Percentiles rank a stretch among this genome's conserved stretches.
Evolutionary conservation across 768 basidiomycete genomes (phyloP).

Genomic region (Boletus barrowsii): DNA sequence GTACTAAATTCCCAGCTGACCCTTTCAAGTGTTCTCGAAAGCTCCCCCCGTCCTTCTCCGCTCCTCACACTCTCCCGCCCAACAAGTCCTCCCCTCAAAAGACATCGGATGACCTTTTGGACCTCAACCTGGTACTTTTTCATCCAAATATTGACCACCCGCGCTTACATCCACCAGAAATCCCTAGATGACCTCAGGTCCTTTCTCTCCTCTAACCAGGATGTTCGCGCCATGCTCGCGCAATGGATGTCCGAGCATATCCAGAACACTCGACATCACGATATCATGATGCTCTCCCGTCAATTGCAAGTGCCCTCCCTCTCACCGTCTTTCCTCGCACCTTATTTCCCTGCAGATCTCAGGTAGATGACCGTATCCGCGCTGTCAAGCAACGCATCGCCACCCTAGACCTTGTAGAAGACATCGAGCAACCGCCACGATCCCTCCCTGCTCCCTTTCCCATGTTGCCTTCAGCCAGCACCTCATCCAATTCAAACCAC

Average conservation of each 20-base stretch:
- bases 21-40: constrained; percentile 22
- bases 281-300: constrained; percentile 41
- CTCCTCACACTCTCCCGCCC: not conserved
- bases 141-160: not conserved
- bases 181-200: constrained; percentile 28
- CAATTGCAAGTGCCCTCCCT: constrained; percentile 34
- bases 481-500: not conserved
- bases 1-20: constrained; percentile 1
- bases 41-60: not conserved
- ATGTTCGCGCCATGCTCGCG: constrained; percentile 16
- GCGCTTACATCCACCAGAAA: constrained; percentile 18
- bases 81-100: constrained; percentile 11
- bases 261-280: constrained; percentile 23
- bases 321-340: not conserved
- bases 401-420: constrained; percentile 4
- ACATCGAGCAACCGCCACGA: not conserved
- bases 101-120: constrained; percentile 5
- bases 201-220: constrained; percentile 21
- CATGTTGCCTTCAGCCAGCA: not conserved
- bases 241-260: constrained; percentile 26
- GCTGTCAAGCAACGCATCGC: constrained; percentile 37
- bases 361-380: constrained; percentile 36
- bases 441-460: not conserved
- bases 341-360: constrained; percentile 27
- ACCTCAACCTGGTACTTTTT: constrained; percentile 16